Percentiles rank a stretch among this genome's conserved stretches.
phyloP scores from a whole-genome alignment of 169 alveolate species.

The Plasmodium billcollinsi region DNA sequence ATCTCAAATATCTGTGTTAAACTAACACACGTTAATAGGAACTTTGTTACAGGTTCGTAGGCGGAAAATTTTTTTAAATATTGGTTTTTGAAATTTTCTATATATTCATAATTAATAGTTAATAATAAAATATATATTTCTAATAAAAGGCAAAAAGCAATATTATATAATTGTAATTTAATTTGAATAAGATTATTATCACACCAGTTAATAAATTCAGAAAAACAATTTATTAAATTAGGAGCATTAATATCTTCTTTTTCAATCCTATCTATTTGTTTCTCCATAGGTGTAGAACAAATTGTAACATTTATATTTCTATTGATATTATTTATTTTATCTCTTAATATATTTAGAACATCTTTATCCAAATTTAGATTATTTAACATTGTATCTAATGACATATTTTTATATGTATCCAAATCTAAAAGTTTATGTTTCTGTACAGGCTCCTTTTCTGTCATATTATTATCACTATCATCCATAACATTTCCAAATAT shows the following conservation, averaged over 20 bases:
- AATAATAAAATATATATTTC: constrained; percentile 65
- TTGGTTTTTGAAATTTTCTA: constrained; percentile 63
- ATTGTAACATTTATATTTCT: constrained; percentile 69
- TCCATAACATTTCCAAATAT: constrained; percentile 70
- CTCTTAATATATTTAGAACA: constrained; percentile 57
- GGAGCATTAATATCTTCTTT: constrained; percentile 25
- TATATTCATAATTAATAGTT: constrained; percentile 25
- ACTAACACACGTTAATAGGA: constrained; percentile 56
- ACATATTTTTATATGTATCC: constrained; percentile 57
- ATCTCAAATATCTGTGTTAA: constrained; percentile 68
- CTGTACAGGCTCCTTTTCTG: neutral
- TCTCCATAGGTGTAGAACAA: constrained; percentile 25
- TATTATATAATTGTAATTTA: constrained; percentile 59
- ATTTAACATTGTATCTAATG: constrained; percentile 63
- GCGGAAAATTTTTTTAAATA: constrained; percentile 60
- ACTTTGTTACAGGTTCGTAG: constrained; percentile 64
- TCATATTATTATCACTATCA: constrained; percentile 34
- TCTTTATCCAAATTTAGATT: constrained; percentile 60
- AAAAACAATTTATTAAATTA: constrained; percentile 28
- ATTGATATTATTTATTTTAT: constrained; percentile 72
- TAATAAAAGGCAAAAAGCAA: constrained; percentile 59
- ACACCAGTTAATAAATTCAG: constrained; percentile 70
- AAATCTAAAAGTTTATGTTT: constrained; percentile 2
- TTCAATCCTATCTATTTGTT: constrained; percentile 21
- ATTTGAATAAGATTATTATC: constrained; percentile 74